A percentile compares a stretch with the other conserved stretches of the same genome.
Conservation (phyloP, 805 yeast species). For the Monosporozyma solicola region DNA sequence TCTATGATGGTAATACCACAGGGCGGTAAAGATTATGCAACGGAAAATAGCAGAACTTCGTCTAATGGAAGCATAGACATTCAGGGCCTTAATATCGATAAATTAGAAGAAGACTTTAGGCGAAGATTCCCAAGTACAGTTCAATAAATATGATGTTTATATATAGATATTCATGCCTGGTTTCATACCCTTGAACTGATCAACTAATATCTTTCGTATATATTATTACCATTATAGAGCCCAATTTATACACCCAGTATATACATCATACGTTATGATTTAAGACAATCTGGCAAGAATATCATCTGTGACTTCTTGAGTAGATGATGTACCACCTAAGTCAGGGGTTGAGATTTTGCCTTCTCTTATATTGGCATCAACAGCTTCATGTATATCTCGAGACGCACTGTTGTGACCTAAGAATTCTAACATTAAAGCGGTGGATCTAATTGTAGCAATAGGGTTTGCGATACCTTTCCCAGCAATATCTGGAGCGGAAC, state of each 20-base stretch:
- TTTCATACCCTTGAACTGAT: not conserved
- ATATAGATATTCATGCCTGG: not conserved
- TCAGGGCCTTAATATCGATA: constrained; percentile 33
- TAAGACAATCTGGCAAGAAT: constrained; percentile 37
- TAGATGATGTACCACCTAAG: constrained; percentile 82
- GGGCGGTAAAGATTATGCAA: not conserved
- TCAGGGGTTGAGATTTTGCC: constrained; percentile 80
- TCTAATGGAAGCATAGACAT: constrained; percentile 5
- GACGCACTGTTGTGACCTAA: constrained; percentile 88
- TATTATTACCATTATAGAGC: not conserved
- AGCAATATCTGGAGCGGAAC: constrained; percentile 97
- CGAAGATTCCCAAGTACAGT: constrained; percentile 55
- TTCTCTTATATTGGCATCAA: constrained; percentile 82
- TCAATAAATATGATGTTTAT: not conserved
- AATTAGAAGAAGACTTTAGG: constrained; percentile 48
- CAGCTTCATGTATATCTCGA: constrained; percentile 85
- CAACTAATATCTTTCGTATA: not conserved
- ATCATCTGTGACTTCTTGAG: constrained; percentile 82
- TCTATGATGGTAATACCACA: not conserved
- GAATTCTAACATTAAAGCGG: constrained; percentile 95
- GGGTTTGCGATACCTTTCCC: constrained; percentile 95
- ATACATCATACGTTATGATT: not conserved
- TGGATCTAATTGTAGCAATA: constrained; percentile 94
- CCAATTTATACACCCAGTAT: not conserved
- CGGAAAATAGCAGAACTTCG: not conserved